Base-by-base conservation (phyloP, 768 basidiomycete species). In the Pleurotus tuoliensis region DNA sequence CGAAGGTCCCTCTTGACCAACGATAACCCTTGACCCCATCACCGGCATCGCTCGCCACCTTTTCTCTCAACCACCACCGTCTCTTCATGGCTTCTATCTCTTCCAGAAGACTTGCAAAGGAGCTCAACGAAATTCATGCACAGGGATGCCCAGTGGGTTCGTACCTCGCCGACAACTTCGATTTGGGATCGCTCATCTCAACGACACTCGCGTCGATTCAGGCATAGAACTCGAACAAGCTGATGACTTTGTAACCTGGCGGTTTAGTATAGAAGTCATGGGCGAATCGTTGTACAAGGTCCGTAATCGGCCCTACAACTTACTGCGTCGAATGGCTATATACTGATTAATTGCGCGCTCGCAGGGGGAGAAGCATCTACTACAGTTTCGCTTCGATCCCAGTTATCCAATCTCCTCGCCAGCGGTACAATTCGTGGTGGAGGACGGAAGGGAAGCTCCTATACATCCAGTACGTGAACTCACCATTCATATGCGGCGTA, bases 331-430 rank as follows among this genome's bases (percentile, higher is more conserved):
- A 27, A 15, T 54, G 18, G 15, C 46, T 25, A 25, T 53, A 50
- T 51, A 20, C 44, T 41, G 16, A 34, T 25, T 25, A 12, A 38
- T 15, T 5, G 7, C 27, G n/a, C 34, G 24, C 1, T 8, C 24
- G 16, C 61, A 93, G 90, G 86, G 78, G 49, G 91, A 94, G 72
- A 79, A 78, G 52, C 87, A 90, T 69, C 86, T 82, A 55, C 76
- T 92, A 39, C 86, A 86, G 71, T 94, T 95, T 69, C 80, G 87
- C 63, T 95, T 95, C 67, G 89, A 92, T 61, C 38, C 80, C 1
- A 80, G 82, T 63, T 94, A 94, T 69, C 93, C 93, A 0, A 94
- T 95, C 62, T 87, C 89, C 9, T 83, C 90, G 1, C 93, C 92
- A 11, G 89, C 90, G 15, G 93, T 95, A 16, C 88, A 90, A 63